Evolutionary conservation across 2,329 filamentous ascomycete species (phyloP).

Genomic region (Clonostachys solani): DNA sequence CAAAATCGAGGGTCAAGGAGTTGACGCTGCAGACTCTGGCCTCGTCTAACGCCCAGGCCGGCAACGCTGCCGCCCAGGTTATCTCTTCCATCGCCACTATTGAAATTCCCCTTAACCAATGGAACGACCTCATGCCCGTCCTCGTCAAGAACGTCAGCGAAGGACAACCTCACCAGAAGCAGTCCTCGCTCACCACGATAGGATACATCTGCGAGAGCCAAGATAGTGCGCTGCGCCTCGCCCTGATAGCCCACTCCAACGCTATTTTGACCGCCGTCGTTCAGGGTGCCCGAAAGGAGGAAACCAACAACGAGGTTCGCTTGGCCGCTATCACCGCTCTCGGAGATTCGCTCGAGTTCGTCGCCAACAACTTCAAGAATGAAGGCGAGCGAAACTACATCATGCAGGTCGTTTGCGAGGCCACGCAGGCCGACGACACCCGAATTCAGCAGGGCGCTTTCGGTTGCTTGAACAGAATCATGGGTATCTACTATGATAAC

Average conservation of each 20-base stretch:
- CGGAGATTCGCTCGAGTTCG: slow-evolving; percentile 95
- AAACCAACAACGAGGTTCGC: slow-evolving; percentile 85
- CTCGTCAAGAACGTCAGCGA: slow-evolving; percentile 91
- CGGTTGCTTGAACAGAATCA: slow-evolving; percentile 96
- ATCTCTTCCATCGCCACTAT: slow-evolving; percentile 92
- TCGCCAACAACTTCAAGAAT: slow-evolving; percentile 97
- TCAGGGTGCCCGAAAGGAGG: slow-evolving; percentile 94
- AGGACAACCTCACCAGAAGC: slow-evolving; percentile 84
- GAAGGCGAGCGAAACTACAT: slow-evolving; percentile 99
- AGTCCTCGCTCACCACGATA: slow-evolving; percentile 91
- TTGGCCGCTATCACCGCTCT: slow-evolving; percentile 90
- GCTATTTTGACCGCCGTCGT: slow-evolving; percentile 97
- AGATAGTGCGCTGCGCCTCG: slow-evolving; percentile 78
- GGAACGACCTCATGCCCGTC: slow-evolving; percentile 83
- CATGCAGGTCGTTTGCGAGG: slow-evolving; percentile 99
- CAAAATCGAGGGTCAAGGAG: slow-evolving; percentile 85
- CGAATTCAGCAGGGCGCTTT: slow-evolving; percentile 95
- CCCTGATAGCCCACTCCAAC: slow-evolving; percentile 84
- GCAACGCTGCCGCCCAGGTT: slow-evolving; percentile 88
- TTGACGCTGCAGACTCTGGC: slow-evolving; percentile 83
- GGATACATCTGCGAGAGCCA: slow-evolving; percentile 98
- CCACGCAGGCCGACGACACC: slow-evolving; percentile 86
- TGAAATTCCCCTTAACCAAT: slow-evolving; percentile 89
- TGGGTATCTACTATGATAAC: slow-evolving; percentile 98
- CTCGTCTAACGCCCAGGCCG: slow-evolving; percentile 76